These are phyloP conservation scores for Fusarium sp. DNA, from an alignment of 2,329 filamentous ascomycete genomes.

Conservation along the genomic window DNA sequence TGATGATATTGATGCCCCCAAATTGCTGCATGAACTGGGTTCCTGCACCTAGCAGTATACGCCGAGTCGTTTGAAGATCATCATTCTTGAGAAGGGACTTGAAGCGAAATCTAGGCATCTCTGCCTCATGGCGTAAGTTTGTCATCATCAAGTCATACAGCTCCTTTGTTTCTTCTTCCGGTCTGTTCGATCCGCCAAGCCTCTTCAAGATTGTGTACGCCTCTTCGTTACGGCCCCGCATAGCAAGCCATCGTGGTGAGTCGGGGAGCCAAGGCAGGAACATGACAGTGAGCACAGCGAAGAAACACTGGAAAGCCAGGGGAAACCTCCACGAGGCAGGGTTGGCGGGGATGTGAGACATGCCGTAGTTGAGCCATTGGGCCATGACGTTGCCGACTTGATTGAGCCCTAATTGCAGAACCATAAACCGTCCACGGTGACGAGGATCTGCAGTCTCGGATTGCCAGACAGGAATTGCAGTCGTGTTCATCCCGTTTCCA, in stretches of 20 bases:
- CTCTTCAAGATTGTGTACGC: constrained; percentile 6
- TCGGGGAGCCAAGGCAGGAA: background rate
- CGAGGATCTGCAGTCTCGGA: background rate
- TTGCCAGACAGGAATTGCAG: too few species aligned
- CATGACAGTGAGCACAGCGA: background rate
- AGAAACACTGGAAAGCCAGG: background rate
- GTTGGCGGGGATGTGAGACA: constrained; percentile 53
- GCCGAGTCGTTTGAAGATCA: constrained; percentile 15
- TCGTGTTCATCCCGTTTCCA: too few species aligned
- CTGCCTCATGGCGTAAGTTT: constrained; percentile 3
- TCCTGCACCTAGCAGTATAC: constrained; percentile 25
- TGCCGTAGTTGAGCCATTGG: constrained; percentile 57
- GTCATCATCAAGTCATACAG: constrained; percentile 3
- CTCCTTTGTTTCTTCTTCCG: constrained; percentile 6
- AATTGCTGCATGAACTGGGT: constrained; percentile 33
- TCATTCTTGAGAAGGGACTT: constrained; percentile 19
- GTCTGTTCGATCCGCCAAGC: constrained; percentile 1
- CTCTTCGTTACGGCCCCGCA: background rate
- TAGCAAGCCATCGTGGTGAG: background rate
- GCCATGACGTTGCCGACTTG: constrained; percentile 51
- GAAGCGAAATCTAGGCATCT: background rate
- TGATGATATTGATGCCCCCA: constrained; percentile 29
- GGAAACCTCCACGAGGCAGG: constrained; percentile 47
- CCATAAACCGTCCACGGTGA: constrained; percentile 14
- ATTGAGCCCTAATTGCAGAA: constrained; percentile 40